Base-by-base conservation (phyloP, 768 basidiomycete species). In the Tricholoma saponaceum region DNA sequence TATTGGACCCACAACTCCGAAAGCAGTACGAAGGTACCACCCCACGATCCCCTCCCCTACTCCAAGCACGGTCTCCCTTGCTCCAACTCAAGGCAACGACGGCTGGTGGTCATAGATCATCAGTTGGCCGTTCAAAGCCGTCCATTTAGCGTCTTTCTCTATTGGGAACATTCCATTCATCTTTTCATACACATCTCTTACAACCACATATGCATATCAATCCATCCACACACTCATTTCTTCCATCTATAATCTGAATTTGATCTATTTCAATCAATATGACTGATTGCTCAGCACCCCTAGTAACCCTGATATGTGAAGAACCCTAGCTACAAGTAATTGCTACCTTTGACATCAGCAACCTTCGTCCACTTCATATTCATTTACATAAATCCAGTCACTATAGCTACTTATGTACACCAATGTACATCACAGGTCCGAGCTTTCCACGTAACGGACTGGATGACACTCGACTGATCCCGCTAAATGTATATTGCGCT, bases 31-130 rank as follows among this genome's bases (percentile, higher is more conserved):
- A 43, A 66, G 60, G 32, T 63, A 62, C 39, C 74, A 75, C 28
- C 67, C 71, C 2, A 71, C 74, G 41, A 67, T 74, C 18, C 78
- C 85, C 13, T 93, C 91, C 1, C 92, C 92, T 7, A 85, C 91
- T 25, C 85, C 84, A 23, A 93, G 92, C 65, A 82, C 76, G 1
- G 85, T 87, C n/a, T 90, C 89, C 20, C 76, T 82, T 26, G 79
- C 85, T 8, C 89, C 87, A 6, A 91, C 88, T 0, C 75, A 83
- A 57, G 83, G 83, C 41, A 77, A 84, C 1, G 86, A 93, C 49
- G 92, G 91, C 33, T 94, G 91, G 92, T 93, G 84, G 82, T 74
- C 76, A 64, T 90, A 76, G 74, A 60, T 54, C 28, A 47, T 43
- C 20, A 14, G 16, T 12, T 28, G 3, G 10, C 51, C 13, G 5